phyloP scores from a whole-genome alignment of 768 basidiomycete species.

The Boletus sensibilis region DNA sequence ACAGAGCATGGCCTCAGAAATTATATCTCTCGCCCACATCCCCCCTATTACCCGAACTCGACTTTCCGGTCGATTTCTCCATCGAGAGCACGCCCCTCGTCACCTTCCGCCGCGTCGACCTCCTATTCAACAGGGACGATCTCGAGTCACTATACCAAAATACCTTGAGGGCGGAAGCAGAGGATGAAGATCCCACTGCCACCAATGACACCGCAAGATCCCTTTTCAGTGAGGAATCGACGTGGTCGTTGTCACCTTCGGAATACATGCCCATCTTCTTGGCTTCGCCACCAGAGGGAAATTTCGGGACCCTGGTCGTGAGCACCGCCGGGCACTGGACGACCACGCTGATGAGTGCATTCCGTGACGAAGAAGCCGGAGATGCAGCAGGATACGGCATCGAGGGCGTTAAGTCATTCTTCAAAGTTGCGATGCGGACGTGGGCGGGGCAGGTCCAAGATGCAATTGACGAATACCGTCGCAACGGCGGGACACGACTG shows the following conservation, averaged over 20 bases:
- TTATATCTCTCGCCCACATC: constrained; percentile 60
- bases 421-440: constrained; percentile 51
- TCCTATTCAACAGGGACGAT: constrained; percentile 50
- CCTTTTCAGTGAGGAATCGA: constrained; percentile 55
- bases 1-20: constrained; percentile 65
- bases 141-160: constrained; percentile 44
- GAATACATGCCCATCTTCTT: constrained; percentile 56
- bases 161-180: constrained; percentile 18
- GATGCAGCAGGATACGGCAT: constrained; percentile 46
- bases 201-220: constrained; percentile 28
- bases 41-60: constrained; percentile 31
- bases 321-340: constrained; percentile 75
- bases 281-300: constrained; percentile 41
- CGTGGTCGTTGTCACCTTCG: constrained; percentile 52
- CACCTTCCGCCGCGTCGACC: constrained; percentile 63
- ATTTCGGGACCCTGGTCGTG: constrained; percentile 61
- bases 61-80: constrained; percentile 52
- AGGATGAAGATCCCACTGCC: constrained; percentile 11
- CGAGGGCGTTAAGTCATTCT: constrained; percentile 54
- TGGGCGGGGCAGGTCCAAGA: constrained; percentile 56
- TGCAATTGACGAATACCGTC: constrained; percentile 38
- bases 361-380: constrained; percentile 33
- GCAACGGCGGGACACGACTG: constrained; percentile 24
- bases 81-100: constrained; percentile 59
- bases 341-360: constrained; percentile 48